Conservation (phyloP, 345 rosid genomes). For the Gossypium bickii region DNA sequence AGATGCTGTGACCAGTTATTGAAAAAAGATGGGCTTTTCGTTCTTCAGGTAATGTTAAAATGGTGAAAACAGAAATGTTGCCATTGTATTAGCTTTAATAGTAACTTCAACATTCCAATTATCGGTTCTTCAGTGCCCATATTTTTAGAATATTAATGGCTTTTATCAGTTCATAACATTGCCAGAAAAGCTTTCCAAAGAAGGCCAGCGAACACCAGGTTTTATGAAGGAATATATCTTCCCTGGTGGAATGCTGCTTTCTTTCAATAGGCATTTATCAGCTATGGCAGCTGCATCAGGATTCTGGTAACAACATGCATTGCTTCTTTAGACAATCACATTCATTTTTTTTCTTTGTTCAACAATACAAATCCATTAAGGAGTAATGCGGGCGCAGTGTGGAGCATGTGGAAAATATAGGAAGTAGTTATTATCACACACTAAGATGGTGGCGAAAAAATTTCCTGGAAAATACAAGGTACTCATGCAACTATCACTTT, state of each 20-base stretch:
- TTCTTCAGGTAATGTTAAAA: slow-evolving; percentile 57
- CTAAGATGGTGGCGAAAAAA: slow-evolving; percentile 68
- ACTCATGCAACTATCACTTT: slow-evolving; percentile 17
- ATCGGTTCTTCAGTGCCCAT: neutral
- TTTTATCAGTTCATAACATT: slow-evolving; percentile 63
- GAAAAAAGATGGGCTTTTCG: slow-evolving; percentile 70
- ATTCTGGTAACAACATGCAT: slow-evolving; percentile 45
- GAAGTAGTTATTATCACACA: slow-evolving; percentile 73
- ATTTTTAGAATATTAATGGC: too few species aligned
- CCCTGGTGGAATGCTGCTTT: slow-evolving; percentile 87
- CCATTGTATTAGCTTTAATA: neutral
- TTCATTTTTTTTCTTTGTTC: neutral
- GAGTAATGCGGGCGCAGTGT: slow-evolving; percentile 39
- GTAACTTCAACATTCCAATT: neutral
- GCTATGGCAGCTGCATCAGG: slow-evolving; percentile 75
- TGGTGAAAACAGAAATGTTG: neutral
- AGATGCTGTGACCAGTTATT: slow-evolving; percentile 64
- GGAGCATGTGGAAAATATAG: slow-evolving; percentile 84
- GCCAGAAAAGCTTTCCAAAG: slow-evolving; percentile 72
- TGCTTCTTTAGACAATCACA: neutral
- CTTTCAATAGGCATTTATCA: slow-evolving; percentile 59
- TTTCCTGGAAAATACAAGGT: slow-evolving; percentile 64
- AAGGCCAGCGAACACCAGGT: slow-evolving; percentile 68
- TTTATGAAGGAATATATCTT: slow-evolving; percentile 89
- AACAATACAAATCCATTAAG: neutral